Base-by-base conservation (phyloP, 768 basidiomycete species). In the Flagelloscypha sp. region DNA sequence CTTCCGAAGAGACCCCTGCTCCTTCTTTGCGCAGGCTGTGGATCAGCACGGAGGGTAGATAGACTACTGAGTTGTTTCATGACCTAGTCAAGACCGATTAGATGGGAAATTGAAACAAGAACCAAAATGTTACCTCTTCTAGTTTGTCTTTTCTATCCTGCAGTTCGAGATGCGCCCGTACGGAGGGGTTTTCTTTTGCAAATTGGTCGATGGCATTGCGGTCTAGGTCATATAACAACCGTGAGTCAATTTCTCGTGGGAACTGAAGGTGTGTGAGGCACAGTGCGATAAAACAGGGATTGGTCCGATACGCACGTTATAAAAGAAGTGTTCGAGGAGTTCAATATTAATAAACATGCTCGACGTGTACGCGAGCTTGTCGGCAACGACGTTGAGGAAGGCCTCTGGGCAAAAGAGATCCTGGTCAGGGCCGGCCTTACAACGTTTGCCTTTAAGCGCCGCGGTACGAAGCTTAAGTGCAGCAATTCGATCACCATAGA, bases 311-410 rank as follows among this genome's bases (percentile, higher is more conserved):
- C 16, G 22, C 46, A 86, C 89, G 69, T 94, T 89, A 52, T 98
- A 95, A 68, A 98, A 98, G 70, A 98, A 99, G 48, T 97, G 93
- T 49, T 95, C 93, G 2, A 98, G 73, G 7, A 99, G 68, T 55
- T 99, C 95, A 40, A 99, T 95, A 62, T 92, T 95, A 69, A 99
- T 95, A 58, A 98, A 98, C 84, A 97, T 89, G 2, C 93, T 79
- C 3, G 90, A 88, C 0, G 94, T 98, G 52, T 90, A 82, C 1
- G 93, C 90, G 27, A 99, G 70, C 58, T 99, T 98, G 56, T 97
- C 88, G 3, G 95, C 90, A 15, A 99, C 92, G 17, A 94, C 89
- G 48, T 89, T 83, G 44, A 99, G 71, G 75, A 98, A 98, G 0
- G 87, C 85, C 56, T 99, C 95, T 0, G 95, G 95, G 55, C 95